Conservation (phyloP, 345 rosid species). For the Noccaea caerulescens region DNA sequence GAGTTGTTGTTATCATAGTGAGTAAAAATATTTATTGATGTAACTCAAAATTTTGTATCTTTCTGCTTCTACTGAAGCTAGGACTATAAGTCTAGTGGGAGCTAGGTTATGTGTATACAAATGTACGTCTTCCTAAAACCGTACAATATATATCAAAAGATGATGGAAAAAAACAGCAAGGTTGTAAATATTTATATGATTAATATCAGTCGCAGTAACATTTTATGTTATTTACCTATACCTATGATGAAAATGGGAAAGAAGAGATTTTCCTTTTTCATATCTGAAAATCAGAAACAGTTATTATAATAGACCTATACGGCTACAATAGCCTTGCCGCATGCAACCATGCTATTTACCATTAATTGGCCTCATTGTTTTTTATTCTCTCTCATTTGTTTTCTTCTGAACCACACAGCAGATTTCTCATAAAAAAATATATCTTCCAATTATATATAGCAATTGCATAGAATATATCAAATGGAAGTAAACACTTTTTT, state of each 20-base stretch:
- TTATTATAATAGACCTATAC: conserved; percentile 31
- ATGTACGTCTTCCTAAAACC: conserved; percentile 14
- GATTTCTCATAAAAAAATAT: not conserved
- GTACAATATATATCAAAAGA: conserved; percentile 9
- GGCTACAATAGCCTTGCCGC: conserved; percentile 31
- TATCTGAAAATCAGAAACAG: conserved; percentile 37
- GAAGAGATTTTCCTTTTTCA: conserved; percentile 36
- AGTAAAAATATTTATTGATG: conserved; percentile 31
- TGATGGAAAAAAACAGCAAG: not conserved
- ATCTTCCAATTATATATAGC: not conserved
- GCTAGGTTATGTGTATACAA: conserved; percentile 19
- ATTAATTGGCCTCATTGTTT: conserved; percentile 22
- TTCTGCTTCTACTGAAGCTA: conserved; percentile 41
- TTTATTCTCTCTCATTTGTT: conserved; percentile 26
- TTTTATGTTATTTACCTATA: conserved; percentile 20
- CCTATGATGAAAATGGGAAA: conserved; percentile 44
- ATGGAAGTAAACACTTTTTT: not conserved
- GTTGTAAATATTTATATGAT: not conserved
- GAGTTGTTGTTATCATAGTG: conserved; percentile 43
- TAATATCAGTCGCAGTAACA: not conserved
- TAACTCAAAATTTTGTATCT: conserved; percentile 42
- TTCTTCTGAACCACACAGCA: conserved; percentile 26
- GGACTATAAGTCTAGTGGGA: conserved; percentile 32
- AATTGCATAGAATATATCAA: not conserved
- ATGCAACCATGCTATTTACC: conserved; percentile 33